phyloP scores from a whole-genome alignment of 1,284 basidiomycete species.

The Malassezia sympodialis region DNA sequence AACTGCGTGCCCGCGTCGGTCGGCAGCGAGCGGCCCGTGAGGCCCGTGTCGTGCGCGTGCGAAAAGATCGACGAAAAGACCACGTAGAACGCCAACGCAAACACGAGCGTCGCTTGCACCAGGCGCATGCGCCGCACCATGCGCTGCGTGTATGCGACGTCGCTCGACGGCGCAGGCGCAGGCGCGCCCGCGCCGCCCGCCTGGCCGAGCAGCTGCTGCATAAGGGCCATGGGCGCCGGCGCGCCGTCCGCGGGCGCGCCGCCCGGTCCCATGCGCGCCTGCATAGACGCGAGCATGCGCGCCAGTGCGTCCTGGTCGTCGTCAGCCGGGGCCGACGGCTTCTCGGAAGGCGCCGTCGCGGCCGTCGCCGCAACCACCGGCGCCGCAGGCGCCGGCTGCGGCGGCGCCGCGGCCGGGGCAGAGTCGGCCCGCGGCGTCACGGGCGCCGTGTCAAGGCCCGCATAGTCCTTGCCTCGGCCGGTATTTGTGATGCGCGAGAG shows the following conservation, averaged over 20 bases:
- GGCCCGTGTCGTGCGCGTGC: background rate
- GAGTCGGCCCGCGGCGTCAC: background rate
- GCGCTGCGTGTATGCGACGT: slow-evolving; percentile 1
- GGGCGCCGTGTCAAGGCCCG: slow-evolving; percentile 1
- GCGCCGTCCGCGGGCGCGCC: background rate
- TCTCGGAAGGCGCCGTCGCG: too few species aligned
- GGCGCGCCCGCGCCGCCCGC: background rate
- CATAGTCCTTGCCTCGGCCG: slow-evolving; percentile 35
- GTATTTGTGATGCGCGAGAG: slow-evolving; percentile 44
- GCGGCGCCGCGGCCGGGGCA: too few species aligned
- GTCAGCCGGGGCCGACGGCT: background rate
- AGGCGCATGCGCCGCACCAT: slow-evolving; percentile 12
- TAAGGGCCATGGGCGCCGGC: slow-evolving; percentile 15
- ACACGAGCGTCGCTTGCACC: slow-evolving; percentile 7
- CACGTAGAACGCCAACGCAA: slow-evolving; percentile 11
- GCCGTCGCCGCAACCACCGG: too few species aligned
- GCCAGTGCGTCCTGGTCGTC: slow-evolving; percentile 17
- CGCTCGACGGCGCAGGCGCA: background rate
- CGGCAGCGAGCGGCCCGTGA: slow-evolving; percentile 13
- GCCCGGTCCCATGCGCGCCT: slow-evolving; percentile 15
- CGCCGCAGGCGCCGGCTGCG: too few species aligned
- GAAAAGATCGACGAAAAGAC: slow-evolving; percentile 14
- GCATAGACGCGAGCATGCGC: slow-evolving; percentile 28
- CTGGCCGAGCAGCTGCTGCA: slow-evolving; percentile 23
- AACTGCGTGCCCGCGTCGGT: background rate